These are phyloP conservation scores for Penicillium sp. DNA, from an alignment of 2,329 filamentous ascomycete genomes.

Conservation along the genomic window DNA sequence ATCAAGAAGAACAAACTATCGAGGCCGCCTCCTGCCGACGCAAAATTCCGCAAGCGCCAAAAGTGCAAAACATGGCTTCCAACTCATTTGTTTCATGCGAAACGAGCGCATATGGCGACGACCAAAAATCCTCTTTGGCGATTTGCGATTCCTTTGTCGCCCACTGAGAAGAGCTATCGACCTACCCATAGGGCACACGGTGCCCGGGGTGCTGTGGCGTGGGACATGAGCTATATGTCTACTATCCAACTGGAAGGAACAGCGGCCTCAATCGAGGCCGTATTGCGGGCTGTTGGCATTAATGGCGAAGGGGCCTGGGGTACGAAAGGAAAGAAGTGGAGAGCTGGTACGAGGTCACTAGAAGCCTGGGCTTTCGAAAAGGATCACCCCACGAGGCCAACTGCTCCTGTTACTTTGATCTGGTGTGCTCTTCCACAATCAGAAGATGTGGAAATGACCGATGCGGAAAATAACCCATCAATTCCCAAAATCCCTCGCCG, in stretches of 20 bases:
- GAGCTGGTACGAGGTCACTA: constrained; percentile 61
- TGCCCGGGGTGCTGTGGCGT: constrained; percentile 76
- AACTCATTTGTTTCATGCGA: constrained; percentile 92
- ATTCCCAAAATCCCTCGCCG: constrained; percentile 46
- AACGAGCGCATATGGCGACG: constrained; percentile 84
- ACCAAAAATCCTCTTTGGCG: constrained; percentile 83
- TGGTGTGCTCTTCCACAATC: constrained; percentile 64
- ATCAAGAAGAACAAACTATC: constrained; percentile 73
- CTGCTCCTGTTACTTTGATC: constrained; percentile 74
- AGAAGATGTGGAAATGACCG: constrained; percentile 43
- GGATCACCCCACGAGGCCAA: constrained; percentile 58
- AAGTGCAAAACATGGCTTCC: constrained; percentile 90
- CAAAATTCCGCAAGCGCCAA: constrained; percentile 83
- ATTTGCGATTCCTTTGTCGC: constrained; percentile 81
- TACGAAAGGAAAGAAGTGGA: constrained; percentile 72
- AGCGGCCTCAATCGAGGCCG: constrained; percentile 64
- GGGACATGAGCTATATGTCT: constrained; percentile 94
- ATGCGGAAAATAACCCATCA: constrained; percentile 25
- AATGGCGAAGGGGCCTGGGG: constrained; percentile 64
- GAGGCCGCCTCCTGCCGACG: constrained; percentile 62
- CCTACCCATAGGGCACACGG: constrained; percentile 80
- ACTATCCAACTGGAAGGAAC: constrained; percentile 78
- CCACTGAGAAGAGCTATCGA: constrained; percentile 87
- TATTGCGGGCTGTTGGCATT: constrained; percentile 70
- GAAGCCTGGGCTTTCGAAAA: constrained; percentile 63